Evolutionary conservation across 768 basidiomycete genomes (phyloP).

Genomic region (Fomitopsis serialis): DNA sequence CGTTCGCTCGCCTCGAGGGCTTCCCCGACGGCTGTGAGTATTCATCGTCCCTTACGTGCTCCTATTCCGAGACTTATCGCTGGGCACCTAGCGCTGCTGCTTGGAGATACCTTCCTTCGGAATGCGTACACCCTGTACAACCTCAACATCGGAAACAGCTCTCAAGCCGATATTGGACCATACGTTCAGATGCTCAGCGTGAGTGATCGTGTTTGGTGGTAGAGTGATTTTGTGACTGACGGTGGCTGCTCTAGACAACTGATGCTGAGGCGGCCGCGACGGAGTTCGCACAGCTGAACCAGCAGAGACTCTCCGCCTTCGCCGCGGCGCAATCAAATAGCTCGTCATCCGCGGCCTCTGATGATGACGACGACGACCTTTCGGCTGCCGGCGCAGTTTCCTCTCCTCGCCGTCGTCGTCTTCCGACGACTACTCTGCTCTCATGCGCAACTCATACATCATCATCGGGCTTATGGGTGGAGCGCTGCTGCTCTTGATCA

Average conservation of each 20-base stretch:
- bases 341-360: neutral
- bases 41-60: neutral
- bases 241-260: neutral
- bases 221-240: neutral
- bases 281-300: neutral
- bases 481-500: conserved; percentile 2
- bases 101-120: conserved; percentile 17
- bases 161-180: neutral
- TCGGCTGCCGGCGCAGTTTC: too few relatives aligned
- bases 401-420: too few relatives aligned
- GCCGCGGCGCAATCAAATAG: neutral
- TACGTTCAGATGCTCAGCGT: conserved; percentile 5
- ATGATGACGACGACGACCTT: too few relatives aligned
- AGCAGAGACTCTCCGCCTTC: neutral
- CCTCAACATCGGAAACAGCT: neutral
- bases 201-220: neutral
- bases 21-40: neutral
- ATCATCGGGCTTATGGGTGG: conserved; percentile 5
- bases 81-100: conserved; percentile 9
- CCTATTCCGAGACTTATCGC: too few relatives aligned
- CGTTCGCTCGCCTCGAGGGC: neutral
- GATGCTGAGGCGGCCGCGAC: neutral
- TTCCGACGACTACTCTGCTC: neutral
- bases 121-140: conserved; percentile 16
- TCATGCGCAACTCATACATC: conserved; percentile 8